Evolutionary conservation across 352 stramenopile genomes (phyloP), one percentile per base, ranked within the genome.

Genomic region (Phytophthora pini): DNA sequence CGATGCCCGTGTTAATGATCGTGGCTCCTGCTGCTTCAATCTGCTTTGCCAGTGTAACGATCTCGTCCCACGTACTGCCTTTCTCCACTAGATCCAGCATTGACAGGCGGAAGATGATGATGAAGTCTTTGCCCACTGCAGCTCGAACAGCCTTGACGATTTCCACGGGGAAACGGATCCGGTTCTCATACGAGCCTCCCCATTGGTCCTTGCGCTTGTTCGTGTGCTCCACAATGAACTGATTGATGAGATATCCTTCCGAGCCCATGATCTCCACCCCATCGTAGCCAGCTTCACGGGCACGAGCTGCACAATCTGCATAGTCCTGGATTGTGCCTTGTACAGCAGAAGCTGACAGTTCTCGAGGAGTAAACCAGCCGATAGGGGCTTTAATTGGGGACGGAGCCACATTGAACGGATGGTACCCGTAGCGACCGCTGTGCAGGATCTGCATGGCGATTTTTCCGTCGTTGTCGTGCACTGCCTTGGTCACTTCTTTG

Each of bases 1-100:
- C 97, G 69, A 99, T 99, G 22, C 97, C 97, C 36, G 96, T 99
- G 85, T 99, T 99, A 45, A 99, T 97, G 68, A 99, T 98, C 20
- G 87, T 98, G 7, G 90, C 96, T 22, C 97, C 97, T 3, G 95
- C 95, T 26, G 83, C 82, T 68, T 99, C 90, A 49, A 99, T 90
- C 22, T 79, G 67, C 64, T 97, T 82, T 7, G 97, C 96, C 41
- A 99, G 81, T 47, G 82, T 61, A 13, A 98, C 88, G 49, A 98
- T 94, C 62, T 98, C 92, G 27, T 89, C 83, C 82, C 84, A 94
- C 32, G 87, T 75, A 34, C 77, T 88, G 41, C 83, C 84, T 8
- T 97, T 93, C 88, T 98, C 87, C 0, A 99, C 90, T 32, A 99
- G 73, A 81, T 99, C 97, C 36, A 99, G 81, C 88, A 99, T 98